These are phyloP conservation scores for Eurotiales sp. DNA, from an alignment of 2,329 filamentous ascomycete genomes.

Conservation along the genomic window DNA sequence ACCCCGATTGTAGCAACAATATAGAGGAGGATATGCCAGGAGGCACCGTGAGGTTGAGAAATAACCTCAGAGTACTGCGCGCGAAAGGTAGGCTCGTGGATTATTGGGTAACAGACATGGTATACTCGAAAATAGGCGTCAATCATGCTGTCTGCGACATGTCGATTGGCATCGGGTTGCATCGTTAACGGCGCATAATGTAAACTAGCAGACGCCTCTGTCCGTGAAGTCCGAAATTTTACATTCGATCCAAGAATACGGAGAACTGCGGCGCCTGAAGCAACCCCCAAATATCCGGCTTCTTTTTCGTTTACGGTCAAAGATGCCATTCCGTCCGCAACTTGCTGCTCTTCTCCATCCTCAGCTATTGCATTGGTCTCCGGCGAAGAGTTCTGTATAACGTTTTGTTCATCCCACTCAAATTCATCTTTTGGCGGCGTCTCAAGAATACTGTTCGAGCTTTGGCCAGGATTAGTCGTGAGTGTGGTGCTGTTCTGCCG, in stretches of 20 bases:
- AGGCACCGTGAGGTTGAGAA: conserved; percentile 35
- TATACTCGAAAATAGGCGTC: conserved; percentile 47
- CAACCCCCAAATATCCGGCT: conserved; percentile 35
- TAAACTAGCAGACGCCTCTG: conserved; percentile 19
- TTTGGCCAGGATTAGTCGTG: conserved; percentile 6
- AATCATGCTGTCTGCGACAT: conserved; percentile 21
- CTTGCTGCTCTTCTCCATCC: conserved; percentile 30
- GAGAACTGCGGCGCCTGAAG: conserved; percentile 4
- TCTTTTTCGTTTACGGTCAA: conserved; percentile 36
- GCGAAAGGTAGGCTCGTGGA: conserved; percentile 46
- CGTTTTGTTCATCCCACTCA: conserved; percentile 44
- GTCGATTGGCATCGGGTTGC: conserved; percentile 1
- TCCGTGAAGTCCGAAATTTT: conserved; percentile 8
- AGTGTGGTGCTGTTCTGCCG: neutral
- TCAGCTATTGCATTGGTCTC: conserved; percentile 16
- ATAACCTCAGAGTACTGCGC: conserved; percentile 44
- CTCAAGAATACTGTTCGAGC: conserved; percentile 22
- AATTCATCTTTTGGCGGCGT: conserved; percentile 45
- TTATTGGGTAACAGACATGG: conserved; percentile 44
- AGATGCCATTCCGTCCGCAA: conserved; percentile 38
- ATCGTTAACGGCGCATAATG: neutral
- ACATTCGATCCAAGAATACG: conserved; percentile 2
- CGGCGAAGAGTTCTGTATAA: neutral
- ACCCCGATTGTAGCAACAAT: conserved; percentile 44
- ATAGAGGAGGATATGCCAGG: conserved; percentile 45